These are phyloP conservation scores for Coemansia sp. DNA, from an alignment of 192 early-diverging fungal genomes.

Conservation along the genomic window DNA sequence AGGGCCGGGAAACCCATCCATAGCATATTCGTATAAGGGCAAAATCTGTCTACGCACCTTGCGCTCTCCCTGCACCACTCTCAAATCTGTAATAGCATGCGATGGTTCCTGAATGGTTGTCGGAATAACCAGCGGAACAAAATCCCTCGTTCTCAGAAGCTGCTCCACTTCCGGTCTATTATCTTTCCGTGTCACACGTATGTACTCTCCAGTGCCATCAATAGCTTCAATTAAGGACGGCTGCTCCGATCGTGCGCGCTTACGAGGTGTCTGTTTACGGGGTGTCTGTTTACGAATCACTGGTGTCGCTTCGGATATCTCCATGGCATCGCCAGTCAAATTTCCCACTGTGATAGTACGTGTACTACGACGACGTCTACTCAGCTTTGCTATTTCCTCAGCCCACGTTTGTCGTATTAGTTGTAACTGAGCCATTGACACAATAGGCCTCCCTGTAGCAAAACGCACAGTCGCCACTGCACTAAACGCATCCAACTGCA, in stretches of 20 bases:
- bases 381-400: neutral
- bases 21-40: slow-evolving; percentile 11
- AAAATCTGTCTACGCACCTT: neutral
- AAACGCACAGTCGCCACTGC: neutral
- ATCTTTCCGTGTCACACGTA: neutral
- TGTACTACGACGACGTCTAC: neutral
- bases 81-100: slow-evolving; percentile 2
- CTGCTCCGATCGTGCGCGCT: neutral
- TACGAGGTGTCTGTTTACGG: neutral
- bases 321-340: neutral
- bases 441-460: neutral
- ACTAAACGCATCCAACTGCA: neutral
- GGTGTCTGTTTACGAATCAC: neutral
- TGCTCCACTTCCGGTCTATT: slow-evolving; percentile 3
- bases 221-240: neutral
- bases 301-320: neutral
- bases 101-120: neutral
- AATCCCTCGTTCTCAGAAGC: slow-evolving; percentile 4
- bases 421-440: neutral
- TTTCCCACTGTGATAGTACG: neutral
- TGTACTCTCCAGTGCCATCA: neutral
- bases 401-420: neutral
- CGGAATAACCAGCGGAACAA: slow-evolving; percentile 17
- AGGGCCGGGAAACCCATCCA: slow-evolving; percentile 22
- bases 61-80: neutral